Evolutionary conservation across 2,329 filamentous ascomycete genomes (phyloP).

Genomic region (Akanthomyces uredinophilus): DNA sequence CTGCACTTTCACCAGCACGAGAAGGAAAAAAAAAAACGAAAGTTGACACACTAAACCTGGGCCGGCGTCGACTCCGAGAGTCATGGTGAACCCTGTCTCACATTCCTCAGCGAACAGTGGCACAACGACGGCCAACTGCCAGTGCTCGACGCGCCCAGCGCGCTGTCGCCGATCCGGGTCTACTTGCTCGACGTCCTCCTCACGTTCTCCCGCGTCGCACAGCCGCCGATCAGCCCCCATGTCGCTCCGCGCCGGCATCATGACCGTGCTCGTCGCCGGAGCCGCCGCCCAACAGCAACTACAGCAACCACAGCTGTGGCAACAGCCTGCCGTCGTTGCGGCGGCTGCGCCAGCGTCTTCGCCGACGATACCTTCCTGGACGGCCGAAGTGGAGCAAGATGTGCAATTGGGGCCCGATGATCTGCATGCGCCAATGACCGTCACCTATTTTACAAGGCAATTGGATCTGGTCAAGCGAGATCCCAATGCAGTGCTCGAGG

Average conservation of each 20-base stretch:
- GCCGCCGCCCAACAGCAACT: background rate
- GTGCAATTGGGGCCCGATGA: background rate
- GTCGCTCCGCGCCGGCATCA: constrained; percentile 2
- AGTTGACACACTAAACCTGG: background rate
- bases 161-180: background rate
- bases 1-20: background rate
- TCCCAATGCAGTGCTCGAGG: background rate
- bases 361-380: constrained; percentile 10
- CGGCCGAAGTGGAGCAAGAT: background rate
- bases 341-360: background rate
- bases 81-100: constrained; percentile 12
- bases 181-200: background rate
- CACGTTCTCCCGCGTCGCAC: background rate
- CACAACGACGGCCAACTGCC: background rate
- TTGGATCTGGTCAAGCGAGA: constrained; percentile 5
- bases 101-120: background rate
- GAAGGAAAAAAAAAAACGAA: background rate
- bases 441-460: constrained; percentile 9
- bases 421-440: background rate
- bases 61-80: background rate
- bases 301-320: background rate
- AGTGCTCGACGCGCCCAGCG: background rate
- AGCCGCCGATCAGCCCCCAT: background rate
- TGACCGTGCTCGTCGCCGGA: background rate
- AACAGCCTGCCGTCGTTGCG: background rate